phyloP scores from a whole-genome alignment of 192 early-diverging fungal species.

The Coemansia sp. region DNA sequence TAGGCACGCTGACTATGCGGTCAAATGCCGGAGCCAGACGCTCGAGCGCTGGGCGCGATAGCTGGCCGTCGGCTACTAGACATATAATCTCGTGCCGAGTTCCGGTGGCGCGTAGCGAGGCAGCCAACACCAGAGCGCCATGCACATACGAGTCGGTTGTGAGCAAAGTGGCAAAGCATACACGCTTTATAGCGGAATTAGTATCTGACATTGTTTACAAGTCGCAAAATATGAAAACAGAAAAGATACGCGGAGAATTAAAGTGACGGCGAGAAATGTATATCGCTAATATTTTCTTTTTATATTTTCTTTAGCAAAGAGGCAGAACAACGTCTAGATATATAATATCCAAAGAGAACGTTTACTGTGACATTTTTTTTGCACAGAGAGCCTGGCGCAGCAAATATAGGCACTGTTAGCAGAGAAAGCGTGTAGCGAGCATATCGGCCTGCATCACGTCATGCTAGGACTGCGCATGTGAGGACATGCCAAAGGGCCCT shows the following conservation, averaged over 20 bases:
- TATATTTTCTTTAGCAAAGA: not conserved
- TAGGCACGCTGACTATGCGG: slow-evolving; percentile 67
- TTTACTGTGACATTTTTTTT: not conserved
- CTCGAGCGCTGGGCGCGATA: slow-evolving; percentile 63
- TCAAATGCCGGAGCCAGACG: slow-evolving; percentile 63
- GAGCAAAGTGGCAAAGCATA: slow-evolving; percentile 72
- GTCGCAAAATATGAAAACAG: not conserved
- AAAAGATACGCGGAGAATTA: not conserved
- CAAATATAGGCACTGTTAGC: slow-evolving; percentile 5
- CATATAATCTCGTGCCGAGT: slow-evolving; percentile 67
- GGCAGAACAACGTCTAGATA: not conserved
- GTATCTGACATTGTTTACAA: not conserved
- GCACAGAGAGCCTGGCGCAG: slow-evolving; percentile 9
- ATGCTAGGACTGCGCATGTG: slow-evolving; percentile 15
- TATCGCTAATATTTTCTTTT: too few relatives aligned
- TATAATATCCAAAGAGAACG: not conserved
- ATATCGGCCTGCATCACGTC: slow-evolving; percentile 13
- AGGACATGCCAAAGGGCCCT: not conserved
- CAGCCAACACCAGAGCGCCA: slow-evolving; percentile 80
- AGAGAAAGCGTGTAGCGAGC: not conserved
- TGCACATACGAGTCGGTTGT: slow-evolving; percentile 83
- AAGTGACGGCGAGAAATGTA: not conserved
- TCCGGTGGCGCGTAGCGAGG: slow-evolving; percentile 66
- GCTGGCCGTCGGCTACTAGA: slow-evolving; percentile 58
- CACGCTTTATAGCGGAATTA: slow-evolving; percentile 1